Evolutionary conservation across 2,329 filamentous ascomycete genomes (phyloP).

Genomic region (Pochonia chlamydosporia): DNA sequence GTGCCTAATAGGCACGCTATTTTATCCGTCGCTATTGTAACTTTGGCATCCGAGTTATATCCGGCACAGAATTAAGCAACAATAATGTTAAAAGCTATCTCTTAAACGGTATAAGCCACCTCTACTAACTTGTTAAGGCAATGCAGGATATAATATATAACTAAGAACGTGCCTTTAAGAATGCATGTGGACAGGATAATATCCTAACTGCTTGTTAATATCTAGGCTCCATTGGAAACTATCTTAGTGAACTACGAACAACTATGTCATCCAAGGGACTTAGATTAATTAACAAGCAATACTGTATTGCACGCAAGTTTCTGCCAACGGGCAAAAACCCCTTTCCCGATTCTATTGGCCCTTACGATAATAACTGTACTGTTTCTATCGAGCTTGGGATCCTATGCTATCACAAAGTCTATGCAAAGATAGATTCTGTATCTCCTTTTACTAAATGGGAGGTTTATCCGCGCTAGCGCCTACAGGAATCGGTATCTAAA

Average conservation of each 20-base stretch:
- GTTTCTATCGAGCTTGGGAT: slow-evolving; percentile 6
- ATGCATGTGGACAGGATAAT: slow-evolving; percentile 4
- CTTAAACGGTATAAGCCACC: slow-evolving; percentile 5
- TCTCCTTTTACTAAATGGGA: neutral
- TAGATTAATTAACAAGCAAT: neutral
- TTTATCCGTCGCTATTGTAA: slow-evolving; percentile 9
- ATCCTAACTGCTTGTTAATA: slow-evolving; percentile 2
- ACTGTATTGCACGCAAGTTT: neutral
- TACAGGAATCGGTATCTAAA: slow-evolving; percentile 1
- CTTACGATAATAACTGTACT: slow-evolving; percentile 3
- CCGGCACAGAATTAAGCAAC: slow-evolving; percentile 6
- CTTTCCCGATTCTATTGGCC: neutral
- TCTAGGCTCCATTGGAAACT: neutral
- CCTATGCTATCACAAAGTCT: slow-evolving; percentile 6
- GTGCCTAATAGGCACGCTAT: slow-evolving; percentile 9
- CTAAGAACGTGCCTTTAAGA: slow-evolving; percentile 2
- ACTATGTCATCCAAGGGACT: neutral
- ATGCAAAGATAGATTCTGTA: slow-evolving; percentile 3
- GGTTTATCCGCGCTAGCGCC: neutral
- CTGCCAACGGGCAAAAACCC: neutral
- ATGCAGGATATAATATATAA: slow-evolving; percentile 4
- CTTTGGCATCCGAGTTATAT: slow-evolving; percentile 6
- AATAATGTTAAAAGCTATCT: slow-evolving; percentile 6
- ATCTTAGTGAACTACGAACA: neutral
- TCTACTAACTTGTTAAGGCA: slow-evolving; percentile 5